A percentile compares a stretch with the other conserved stretches of the same genome.
phyloP scores from a whole-genome alignment of 345 rosid species.

The Mangifera indica region DNA sequence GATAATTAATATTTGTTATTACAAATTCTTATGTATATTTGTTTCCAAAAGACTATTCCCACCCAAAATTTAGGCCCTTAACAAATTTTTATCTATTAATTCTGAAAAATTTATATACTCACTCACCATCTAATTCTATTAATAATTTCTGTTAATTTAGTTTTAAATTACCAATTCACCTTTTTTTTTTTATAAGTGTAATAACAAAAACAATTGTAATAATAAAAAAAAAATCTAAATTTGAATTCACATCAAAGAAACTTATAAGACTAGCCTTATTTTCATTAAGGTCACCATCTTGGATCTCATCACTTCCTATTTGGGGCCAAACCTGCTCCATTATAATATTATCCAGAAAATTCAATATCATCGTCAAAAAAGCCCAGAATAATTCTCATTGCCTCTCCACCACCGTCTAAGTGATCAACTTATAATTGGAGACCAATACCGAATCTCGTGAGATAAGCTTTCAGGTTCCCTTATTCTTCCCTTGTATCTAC shows the following conservation, averaged over 20 bases:
- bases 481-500: conserved; percentile 57
- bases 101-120: too few species aligned
- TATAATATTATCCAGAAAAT: conserved; percentile 28
- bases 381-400: conserved; percentile 31
- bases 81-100: too few species aligned
- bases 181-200: too few species aligned
- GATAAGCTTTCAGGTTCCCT: conserved; percentile 52
- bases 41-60: too few species aligned
- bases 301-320: neutral
- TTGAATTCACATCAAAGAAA: conserved; percentile 37
- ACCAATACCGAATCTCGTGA: conserved; percentile 35
- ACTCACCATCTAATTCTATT: too few species aligned
- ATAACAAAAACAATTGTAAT: too few species aligned
- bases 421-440: conserved; percentile 33
- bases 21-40: too few species aligned
- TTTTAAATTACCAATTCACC: too few species aligned
- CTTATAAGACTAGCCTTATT: conserved; percentile 9
- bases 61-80: too few species aligned
- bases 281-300: neutral
- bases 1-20: too few species aligned
- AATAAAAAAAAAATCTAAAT: too few species aligned
- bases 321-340: conserved; percentile 2
- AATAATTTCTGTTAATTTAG: too few species aligned
- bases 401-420: conserved; percentile 44
- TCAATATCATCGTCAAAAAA: conserved; percentile 47